phyloP scores from a whole-genome alignment of 768 basidiomycete species.

The Dioszegia crocea region DNA sequence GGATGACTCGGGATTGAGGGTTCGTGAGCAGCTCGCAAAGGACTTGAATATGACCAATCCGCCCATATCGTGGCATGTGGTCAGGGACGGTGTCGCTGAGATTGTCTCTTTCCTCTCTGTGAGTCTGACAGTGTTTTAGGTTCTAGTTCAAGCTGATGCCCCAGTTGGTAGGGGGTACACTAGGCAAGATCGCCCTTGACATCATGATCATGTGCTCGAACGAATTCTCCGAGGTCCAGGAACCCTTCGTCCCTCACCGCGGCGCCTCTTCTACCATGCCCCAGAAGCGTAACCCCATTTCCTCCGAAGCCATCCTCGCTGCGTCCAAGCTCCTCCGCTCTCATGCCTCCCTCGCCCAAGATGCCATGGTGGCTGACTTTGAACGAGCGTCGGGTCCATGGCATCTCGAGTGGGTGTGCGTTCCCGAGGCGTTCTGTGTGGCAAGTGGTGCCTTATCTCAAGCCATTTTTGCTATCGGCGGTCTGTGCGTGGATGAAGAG shows the following conservation, averaged over 20 bases:
- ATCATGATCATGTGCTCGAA: conserved; percentile 11
- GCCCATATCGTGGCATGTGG: conserved; percentile 8
- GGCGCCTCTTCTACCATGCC: conserved; percentile 15
- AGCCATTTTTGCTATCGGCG: conserved; percentile 5
- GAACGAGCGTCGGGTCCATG: conserved; percentile 13
- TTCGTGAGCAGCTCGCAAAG: not conserved
- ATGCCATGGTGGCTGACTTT: conserved; percentile 11
- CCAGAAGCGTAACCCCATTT: conserved; percentile 15
- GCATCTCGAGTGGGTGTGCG: conserved; percentile 10
- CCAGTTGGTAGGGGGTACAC: conserved; percentile 5
- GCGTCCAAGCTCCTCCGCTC: conserved; percentile 5
- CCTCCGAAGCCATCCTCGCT: conserved; percentile 11
- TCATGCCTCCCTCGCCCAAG: conserved; percentile 3
- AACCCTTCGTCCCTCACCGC: conserved; percentile 16
- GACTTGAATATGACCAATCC: conserved; percentile 2
- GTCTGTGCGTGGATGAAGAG: conserved; percentile 4
- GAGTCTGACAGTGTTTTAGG: not conserved
- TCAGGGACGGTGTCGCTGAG: conserved; percentile 9
- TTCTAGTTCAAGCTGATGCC: not conserved
- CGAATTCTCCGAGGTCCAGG: conserved; percentile 10
- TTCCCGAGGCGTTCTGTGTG: conserved; percentile 10
- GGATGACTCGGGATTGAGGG: not conserved
- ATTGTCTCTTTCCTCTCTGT: conserved; percentile 7
- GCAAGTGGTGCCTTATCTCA: not conserved
- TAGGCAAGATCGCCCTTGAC: conserved; percentile 14